Base-by-base conservation (phyloP, 768 basidiomycete species). In the Russula sp. region DNA sequence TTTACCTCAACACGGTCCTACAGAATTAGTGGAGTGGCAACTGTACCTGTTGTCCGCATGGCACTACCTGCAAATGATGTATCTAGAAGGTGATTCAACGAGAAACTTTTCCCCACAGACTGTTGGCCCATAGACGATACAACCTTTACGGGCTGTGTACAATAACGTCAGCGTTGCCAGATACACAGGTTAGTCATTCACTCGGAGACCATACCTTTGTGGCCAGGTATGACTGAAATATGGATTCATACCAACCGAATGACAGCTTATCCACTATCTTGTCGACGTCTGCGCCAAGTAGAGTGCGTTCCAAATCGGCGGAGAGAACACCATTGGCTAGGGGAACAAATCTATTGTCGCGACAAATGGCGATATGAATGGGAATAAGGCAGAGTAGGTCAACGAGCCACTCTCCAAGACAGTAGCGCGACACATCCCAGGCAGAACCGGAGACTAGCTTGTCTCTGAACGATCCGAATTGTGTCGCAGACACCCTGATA, bases 161-260 rank as follows among this genome's bases (percentile, higher is more conserved):
- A 11, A 35, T 47, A 55, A 55, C 52, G 11, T 57, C 31, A 52
- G 16, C 13, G 5, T 22, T 45, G 9, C 50, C 31, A 27, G 27
- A 27, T 27, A 27, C 27, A 27, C 2, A 2, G 27, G 3, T 2
- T 27, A 27, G 27, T 27, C 27, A 27, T 27, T 1, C 1, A 45
- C 7, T 37, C 8, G 10, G 35, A 27, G 9, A 18, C 32, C 31
- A 51, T 37, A 79, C 84, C 77, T 81, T 86, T 20, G 74, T 74
- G 0, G 82, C 80, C 80, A 82, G 79, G 58, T 86, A 86, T 0
- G 84, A 85, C 65, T 80, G 80, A 63, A 86, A 83, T 14, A 86
- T 27, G 27, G 27, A 27, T 27, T 27, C 27, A 27, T 27, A 27
- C 27, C 27, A 27, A 3, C 27, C 27, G 27, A 27, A 27, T 27